Base-by-base conservation (phyloP, 345 rosid genomes). In the Pugionium cornutum region DNA sequence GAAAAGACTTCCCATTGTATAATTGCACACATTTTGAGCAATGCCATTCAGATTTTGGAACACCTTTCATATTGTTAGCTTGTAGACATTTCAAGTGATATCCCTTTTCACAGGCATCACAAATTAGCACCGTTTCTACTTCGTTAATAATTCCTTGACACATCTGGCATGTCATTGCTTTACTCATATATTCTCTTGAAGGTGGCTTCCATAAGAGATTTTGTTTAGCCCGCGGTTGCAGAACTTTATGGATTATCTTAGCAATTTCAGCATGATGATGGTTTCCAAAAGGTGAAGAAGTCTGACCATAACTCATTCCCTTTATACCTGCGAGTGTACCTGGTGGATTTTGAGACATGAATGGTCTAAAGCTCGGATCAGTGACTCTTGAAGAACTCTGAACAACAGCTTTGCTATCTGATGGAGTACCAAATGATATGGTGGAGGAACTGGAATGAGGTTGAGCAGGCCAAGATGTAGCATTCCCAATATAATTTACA, bases 41-140 rank as follows among this genome's bases (percentile, higher is more conserved):
- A 76, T 94, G 97, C 99, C 99, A 94, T 74, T 94, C 99, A 70
- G 82, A 86, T 75, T 88, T 86, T 10, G 99, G 99, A 66, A 94
- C 85, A 54, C 80, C 85, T 82, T 84, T 88, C 66, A 83, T 82
- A 76, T 82, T 88, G 68, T 76, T 66, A 35, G 83, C 42, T 55
- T 84, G 92, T 58, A 91, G 79, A 75, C 99, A 94, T 78, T 83
- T 88, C 70, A 88, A 76, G 78, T 94, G 99, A 77, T 76, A 87
- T 70, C 96, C 97, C 70, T 85, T 90, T 78, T 94, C 97, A 66
- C 99, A 94, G 37, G 91, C 92, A 82, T 94, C 99, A 53, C 99
- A 94, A 53, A 94, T 74, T n/a, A 87, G 79, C 47, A 90, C 86
- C 10, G 84, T 84, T 64, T 88, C 96, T 75, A 90, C 91, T 66